Evolutionary conservation across 139 green algal species (phyloP), one percentile per base, ranked within the genome.

Genomic region (Ostreobium quekettii): DNA sequence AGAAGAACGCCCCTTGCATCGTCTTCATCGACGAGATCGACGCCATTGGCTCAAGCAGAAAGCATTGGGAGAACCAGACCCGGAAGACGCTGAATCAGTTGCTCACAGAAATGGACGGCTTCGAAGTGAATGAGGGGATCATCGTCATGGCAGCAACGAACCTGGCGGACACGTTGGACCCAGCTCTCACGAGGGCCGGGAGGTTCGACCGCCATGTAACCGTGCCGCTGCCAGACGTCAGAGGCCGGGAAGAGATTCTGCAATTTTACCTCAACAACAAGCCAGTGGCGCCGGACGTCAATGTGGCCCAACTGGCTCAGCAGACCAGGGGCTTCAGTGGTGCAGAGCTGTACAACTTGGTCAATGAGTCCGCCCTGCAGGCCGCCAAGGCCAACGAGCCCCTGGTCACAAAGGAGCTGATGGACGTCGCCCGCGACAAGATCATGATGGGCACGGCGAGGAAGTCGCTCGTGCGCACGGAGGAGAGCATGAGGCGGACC

Each of bases 1-100:
- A 97, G 85, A 90, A 93, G 72, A 83, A 89, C 36, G 81, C 93
- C 28, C 93, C 93, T 26, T 98, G 93, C 83, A 99, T 99, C 72
- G 85, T 99, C 49, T 99, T 99, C 78, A 97, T 99, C 47, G 90
- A 99, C 68, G 94, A 99, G 77, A 97, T 99, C 68, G 94, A 99
- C 77, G 94, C 94, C 33, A 87, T 99, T n/a, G 94, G 94, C 26
- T 82, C 81, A 66, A 90, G 80, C 77, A 80, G 91, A 57, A 88
- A 89, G 79, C 66, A 79, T 61, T 90, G 83, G 81, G 86, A 93
- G 68, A 87, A 86, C 66, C 80, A 95, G 74, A 90, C 84, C 35
- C 85, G 90, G 71, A 97, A 96, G 84, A 98, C 94, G 6, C 85
- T 99, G 11, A 98, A 99, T 84, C 94, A 99, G 82, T 80, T 99